These are phyloP conservation scores for Plenodomus biglobosus DNA, from an alignment of 2,329 filamentous ascomycete genomes.

Conservation along the genomic window DNA sequence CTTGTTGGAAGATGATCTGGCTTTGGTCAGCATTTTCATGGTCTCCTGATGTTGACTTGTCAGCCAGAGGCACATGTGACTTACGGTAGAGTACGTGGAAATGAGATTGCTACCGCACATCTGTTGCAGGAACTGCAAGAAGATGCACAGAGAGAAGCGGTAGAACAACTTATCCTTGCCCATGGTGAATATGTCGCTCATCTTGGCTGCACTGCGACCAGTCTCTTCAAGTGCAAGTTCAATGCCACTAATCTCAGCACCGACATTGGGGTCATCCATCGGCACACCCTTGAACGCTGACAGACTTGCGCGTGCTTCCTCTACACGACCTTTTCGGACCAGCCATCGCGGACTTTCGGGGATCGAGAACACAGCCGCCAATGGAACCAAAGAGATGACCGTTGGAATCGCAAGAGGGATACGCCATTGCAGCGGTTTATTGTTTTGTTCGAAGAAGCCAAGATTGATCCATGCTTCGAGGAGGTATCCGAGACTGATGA, in stretches of 20 bases:
- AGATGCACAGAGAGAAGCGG: constrained; percentile 54
- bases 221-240: constrained; percentile 55
- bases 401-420: constrained; percentile 70
- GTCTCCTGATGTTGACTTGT: too few species aligned
- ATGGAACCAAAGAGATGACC: constrained; percentile 56
- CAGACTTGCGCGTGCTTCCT: constrained; percentile 60
- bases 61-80: too few species aligned
- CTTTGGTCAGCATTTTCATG: too few species aligned
- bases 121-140: constrained; percentile 56
- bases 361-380: constrained; percentile 64
- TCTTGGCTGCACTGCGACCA: constrained; percentile 64
- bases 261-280: constrained; percentile 55
- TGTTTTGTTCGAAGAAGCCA: constrained; percentile 60
- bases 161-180: constrained; percentile 68
- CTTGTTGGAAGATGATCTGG: constrained; percentile 50
- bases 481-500: constrained; percentile 51
- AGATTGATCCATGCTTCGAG: constrained; percentile 54
- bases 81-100: constrained; percentile 50
- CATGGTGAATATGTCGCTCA: constrained; percentile 52
- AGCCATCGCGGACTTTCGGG: constrained; percentile 72
- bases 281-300: constrained; percentile 46
- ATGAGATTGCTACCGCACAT: constrained; percentile 55
- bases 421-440: constrained; percentile 63
- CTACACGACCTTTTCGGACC: constrained; percentile 64
- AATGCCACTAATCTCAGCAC: constrained; percentile 64